A percentile compares a stretch with the other conserved stretches of the same genome.
Conservation (phyloP, 2,329 filamentous ascomycete genomes). For the Berkeleyomyces basicola region DNA sequence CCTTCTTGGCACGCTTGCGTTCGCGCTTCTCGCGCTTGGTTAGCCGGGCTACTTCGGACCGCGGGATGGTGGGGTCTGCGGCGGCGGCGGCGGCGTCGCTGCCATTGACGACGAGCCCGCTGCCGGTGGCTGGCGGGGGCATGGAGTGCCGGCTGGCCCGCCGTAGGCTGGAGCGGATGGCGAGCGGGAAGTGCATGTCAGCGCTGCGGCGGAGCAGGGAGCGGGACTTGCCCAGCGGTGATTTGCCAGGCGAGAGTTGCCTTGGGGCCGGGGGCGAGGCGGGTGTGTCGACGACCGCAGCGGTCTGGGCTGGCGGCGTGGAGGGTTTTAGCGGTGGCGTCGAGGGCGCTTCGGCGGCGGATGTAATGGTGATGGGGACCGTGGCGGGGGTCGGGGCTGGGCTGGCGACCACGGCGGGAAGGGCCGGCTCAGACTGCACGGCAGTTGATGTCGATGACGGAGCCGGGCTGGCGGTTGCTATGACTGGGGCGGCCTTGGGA, state of each 20-base stretch:
- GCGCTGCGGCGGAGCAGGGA: not conserved
- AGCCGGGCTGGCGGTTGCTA: too few relatives aligned
- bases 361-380: not conserved
- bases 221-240: not conserved
- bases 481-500: not conserved
- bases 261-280: not conserved
- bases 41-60: too few relatives aligned
- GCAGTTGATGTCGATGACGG: too few relatives aligned
- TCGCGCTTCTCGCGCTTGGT: not conserved
- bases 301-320: not conserved
- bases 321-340: not conserved
- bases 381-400: not conserved
- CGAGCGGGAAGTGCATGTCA: constrained; percentile 10
- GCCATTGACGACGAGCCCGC: not conserved
- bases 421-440: too few relatives aligned
- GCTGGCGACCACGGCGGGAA: not conserved
- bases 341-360: not conserved
- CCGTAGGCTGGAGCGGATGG: not conserved
- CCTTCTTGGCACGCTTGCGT: not conserved
- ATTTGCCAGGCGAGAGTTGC: not conserved
- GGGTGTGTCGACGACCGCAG: not conserved
- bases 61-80: not conserved
- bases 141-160: not conserved
- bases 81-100: not conserved
- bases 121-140: not conserved